Evolutionary conservation across 139 green algal species (phyloP), one percentile per base, ranked within the genome.

Genomic region (Coelastrella sp.): DNA sequence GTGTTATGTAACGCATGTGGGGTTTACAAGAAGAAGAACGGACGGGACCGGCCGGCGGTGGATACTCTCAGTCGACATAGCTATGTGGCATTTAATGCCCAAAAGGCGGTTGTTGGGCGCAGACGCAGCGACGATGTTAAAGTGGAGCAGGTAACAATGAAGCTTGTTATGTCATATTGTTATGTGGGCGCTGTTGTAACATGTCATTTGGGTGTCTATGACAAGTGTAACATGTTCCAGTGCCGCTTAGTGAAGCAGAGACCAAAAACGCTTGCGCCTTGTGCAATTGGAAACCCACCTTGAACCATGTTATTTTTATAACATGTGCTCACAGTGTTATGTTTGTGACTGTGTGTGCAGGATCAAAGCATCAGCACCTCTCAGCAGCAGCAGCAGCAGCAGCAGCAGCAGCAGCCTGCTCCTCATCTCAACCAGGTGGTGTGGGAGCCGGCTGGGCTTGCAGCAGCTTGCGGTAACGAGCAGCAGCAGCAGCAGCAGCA

Each of bases 11-110:
- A 76, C 4, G 68, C 68, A 2, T 76, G 68, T 76, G 68, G 68
- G 14, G 68, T 76, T 13, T 76, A 76, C 68, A 76, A 76, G 68
- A 76, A 76, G 68, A 76, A 76, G 68, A 76, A 76, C 4, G 68
- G 68, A n/a, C 68, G 68, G 22, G 68, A 76, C 17, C 68, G 68
- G 68, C 68, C 68, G 6, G 17, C 14, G 17, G 68, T 76, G n/a
- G 68, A 76, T 16, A 22, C 17, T 13, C 17, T 76, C 14, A 76
- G 17, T 76, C 68, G 68, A 7, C 68, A 76, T n/a, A 32, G 14
- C 17, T 76, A 8, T 76, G 68, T 76, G 68, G 2, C 22, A n/a
- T 76, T 76, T 22, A 20, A 13, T 3, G 68, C 16, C 6, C 68
- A n/a, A 22, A 16, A 16, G 6, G 14, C 6, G 14, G 68, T 13